phyloP scores from a whole-genome alignment of 345 rosid genomes.

The Trapa bicornis region DNA sequence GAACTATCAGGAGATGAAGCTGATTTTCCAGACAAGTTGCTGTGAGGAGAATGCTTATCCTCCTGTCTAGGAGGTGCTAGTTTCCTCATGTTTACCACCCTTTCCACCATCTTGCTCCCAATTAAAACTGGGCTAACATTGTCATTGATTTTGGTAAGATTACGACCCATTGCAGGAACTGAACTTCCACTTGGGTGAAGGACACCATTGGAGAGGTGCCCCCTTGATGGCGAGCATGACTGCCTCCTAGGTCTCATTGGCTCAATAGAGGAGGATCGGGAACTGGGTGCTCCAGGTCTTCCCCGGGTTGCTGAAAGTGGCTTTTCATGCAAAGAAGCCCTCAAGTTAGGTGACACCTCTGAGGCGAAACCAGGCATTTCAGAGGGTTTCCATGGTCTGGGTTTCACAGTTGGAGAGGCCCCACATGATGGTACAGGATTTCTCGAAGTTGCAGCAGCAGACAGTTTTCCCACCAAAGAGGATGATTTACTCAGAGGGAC shows the following conservation, averaged over 20 bases:
- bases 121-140: conserved; percentile 72
- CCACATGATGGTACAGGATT: conserved; percentile 52
- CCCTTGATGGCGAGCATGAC: conserved; percentile 95
- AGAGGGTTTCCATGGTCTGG: conserved; percentile 94
- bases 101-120: conserved; percentile 92
- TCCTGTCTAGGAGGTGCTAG: conserved; percentile 77
- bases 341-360: conserved; percentile 91
- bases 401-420: conserved; percentile 60
- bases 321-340: conserved; percentile 73
- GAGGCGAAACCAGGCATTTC: conserved; percentile 95
- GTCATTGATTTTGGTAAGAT: conserved; percentile 50
- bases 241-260: conserved; percentile 73
- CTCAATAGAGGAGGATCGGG: conserved; percentile 81
- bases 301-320: conserved; percentile 96
- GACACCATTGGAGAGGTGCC: conserved; percentile 47
- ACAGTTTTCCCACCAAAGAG: conserved; percentile 7
- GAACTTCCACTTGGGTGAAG: conserved; percentile 71
- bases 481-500: conserved; percentile 31
- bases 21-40: conserved; percentile 55
- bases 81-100: conserved; percentile 89
- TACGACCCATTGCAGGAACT: conserved; percentile 75
- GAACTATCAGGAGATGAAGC: conserved; percentile 78
- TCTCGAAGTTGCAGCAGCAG: conserved; percentile 28
- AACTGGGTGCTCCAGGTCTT: conserved; percentile 88
- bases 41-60: conserved; percentile 64